Evolutionary conservation across 2,329 filamentous ascomycete genomes (phyloP), one percentile per base, ranked within the genome.

Genomic region (Lachnum nothofagi): DNA sequence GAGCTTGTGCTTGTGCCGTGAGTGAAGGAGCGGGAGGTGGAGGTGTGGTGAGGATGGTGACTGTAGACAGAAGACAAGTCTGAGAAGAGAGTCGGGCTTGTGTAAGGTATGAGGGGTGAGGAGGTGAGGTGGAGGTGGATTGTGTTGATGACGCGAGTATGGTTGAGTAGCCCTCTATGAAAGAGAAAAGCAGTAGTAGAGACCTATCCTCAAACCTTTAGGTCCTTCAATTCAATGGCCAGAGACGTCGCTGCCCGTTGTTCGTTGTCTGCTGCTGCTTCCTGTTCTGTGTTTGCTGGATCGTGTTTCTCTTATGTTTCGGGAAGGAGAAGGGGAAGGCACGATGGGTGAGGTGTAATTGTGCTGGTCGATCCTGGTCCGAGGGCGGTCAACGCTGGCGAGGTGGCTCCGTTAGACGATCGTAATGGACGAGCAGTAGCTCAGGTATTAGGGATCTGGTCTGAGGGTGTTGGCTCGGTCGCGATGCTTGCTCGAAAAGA

Each of bases 161-260:
- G 55, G 53, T 39, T 64, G 62, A 61, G 59, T 51, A 49, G 56
- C 39, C 20, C 42, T 45, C 56, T 46, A 52, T 55, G 52, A 57
- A 54, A 54, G 53, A 59, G 53, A 60, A 60, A 63, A 65, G 60
- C 54, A 64, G 62, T 61, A 62, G 53, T 63, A 64, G 56, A 64
- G 61, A 65, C 61, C 61, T 60, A 58, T 60, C 55, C 60, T 63
- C 64, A 65, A 66, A 65, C 63, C 64, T 65, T 63, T 58, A 54
- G 57, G 49, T 60, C 57, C 57, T 54, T 55, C 60, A 59, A n/a
- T n/a, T n/a, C n/a, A n/a, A 61, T 53, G 54, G 55, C 47, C 46
- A 53, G 42, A 49, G n/a, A 29, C 42, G 39, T 48, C 43, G 58
- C 31, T 53, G 51, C 51, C 52, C 51, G 44, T 42, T 47, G 31